Percentiles rank a stretch among this genome's conserved stretches.
These are phyloP conservation scores for Bisporella sp. DNA, from an alignment of 2,329 filamentous ascomycete genomes.

Conservation along the genomic window DNA sequence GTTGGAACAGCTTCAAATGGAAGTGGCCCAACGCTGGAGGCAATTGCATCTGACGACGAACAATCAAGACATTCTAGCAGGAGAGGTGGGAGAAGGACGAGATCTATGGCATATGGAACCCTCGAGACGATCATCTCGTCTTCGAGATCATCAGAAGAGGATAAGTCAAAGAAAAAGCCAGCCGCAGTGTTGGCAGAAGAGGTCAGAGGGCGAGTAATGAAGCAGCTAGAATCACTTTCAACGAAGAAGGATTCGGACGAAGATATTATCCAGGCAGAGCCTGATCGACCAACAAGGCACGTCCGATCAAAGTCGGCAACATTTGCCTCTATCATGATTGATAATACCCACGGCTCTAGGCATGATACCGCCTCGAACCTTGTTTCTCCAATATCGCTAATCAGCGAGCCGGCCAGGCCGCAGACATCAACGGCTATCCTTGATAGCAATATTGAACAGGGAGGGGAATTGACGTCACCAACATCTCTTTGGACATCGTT, in stretches of 20 bases:
- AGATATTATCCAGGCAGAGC: conserved; percentile 7
- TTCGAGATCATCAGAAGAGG: conserved; percentile 57
- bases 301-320: conserved; percentile 33
- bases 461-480: conserved; percentile 9
- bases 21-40: conserved; percentile 49
- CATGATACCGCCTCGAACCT: conserved; percentile 29
- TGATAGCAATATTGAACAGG: conserved; percentile 11
- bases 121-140: conserved; percentile 62
- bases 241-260: conserved; percentile 2
- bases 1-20: conserved; percentile 19
- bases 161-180: conserved; percentile 48
- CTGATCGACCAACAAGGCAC: conserved; percentile 16
- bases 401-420: conserved; percentile 49
- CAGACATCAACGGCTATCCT: conserved; percentile 41
- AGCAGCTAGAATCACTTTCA: conserved; percentile 16
- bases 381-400: conserved; percentile 35
- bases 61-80: conserved; percentile 23
- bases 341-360: conserved; percentile 29
- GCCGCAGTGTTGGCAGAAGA: conserved; percentile 49
- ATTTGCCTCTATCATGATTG: conserved; percentile 38
- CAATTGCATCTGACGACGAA: conserved; percentile 50
- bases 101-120: conserved; percentile 46
- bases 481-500: conserved; percentile 15
- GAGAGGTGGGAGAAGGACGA: conserved; percentile 21
- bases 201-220: conserved; percentile 42